Percentiles rank a stretch among this genome's conserved stretches.
phyloP scores from a whole-genome alignment of 1,284 basidiomycete genomes.

The Ganoderma resinaceum region DNA sequence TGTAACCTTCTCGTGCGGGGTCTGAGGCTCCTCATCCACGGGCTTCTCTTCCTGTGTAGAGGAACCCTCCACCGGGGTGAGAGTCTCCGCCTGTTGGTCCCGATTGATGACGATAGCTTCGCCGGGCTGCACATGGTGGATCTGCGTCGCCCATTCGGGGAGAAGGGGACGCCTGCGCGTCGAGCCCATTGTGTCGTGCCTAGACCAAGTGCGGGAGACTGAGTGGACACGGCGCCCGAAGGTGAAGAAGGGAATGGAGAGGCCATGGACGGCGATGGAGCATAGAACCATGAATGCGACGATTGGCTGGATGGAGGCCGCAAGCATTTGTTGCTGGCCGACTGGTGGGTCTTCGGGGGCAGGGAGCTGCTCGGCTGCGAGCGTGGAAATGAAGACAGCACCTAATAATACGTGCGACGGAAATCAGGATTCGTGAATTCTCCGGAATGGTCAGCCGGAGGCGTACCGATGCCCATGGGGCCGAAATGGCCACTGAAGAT shows the following conservation, averaged over 20 bases:
- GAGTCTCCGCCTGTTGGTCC: constrained; percentile 50
- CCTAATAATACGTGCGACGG: constrained; percentile 46
- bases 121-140: constrained; percentile 69
- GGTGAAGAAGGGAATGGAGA: constrained; percentile 94
- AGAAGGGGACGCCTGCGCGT: constrained; percentile 31
- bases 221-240: constrained; percentile 89
- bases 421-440: constrained; percentile 19
- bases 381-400: constrained; percentile 91
- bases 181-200: constrained; percentile 58
- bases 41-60: constrained; percentile 21
- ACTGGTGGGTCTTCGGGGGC: constrained; percentile 59
- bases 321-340: constrained; percentile 71
- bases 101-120: constrained; percentile 87
- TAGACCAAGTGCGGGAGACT: constrained; percentile 87
- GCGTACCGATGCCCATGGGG: constrained; percentile 85
- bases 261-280: constrained; percentile 87
- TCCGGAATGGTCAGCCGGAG: neutral
- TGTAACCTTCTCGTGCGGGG: constrained; percentile 44
- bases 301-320: constrained; percentile 85
- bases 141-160: constrained; percentile 81
- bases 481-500: constrained; percentile 93
- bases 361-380: constrained; percentile 78
- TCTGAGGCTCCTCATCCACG: constrained; percentile 13
- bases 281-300: constrained; percentile 91
- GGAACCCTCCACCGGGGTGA: constrained; percentile 2